phyloP scores from a whole-genome alignment of 179 eudicot species.

The Carnegiea gigantea region DNA sequence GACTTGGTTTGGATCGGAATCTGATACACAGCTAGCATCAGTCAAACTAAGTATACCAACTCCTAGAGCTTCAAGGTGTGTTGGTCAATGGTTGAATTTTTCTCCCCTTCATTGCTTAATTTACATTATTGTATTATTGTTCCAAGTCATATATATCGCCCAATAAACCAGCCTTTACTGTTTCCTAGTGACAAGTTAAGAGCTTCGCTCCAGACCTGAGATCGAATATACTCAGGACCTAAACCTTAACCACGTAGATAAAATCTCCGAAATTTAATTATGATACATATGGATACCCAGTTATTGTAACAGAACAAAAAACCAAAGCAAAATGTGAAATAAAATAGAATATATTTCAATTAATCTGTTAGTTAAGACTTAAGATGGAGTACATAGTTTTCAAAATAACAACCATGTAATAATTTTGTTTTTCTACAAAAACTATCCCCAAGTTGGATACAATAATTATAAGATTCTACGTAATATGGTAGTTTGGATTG shows the following conservation, averaged over 20 bases:
- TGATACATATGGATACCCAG: neutral
- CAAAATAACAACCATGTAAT: neutral
- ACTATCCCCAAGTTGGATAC: constrained; percentile 3
- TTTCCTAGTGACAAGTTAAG: neutral
- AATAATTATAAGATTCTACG: neutral
- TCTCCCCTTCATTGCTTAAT: neutral
- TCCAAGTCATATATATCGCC: neutral
- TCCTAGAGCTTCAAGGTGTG: neutral
- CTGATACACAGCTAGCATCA: neutral
- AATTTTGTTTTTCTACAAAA: neutral
- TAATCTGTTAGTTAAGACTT: neutral
- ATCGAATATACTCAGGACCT: too few species aligned
- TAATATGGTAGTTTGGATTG: neutral
- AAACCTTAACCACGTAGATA: too few species aligned
- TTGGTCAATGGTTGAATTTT: neutral
- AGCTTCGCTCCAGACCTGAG: too few species aligned
- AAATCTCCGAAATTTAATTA: too few species aligned
- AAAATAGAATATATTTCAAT: too few species aligned
- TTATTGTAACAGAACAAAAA: too few species aligned
- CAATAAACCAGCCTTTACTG: neutral
- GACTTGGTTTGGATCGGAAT: neutral
- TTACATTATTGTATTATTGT: neutral
- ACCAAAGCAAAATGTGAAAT: neutral
- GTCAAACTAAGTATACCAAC: constrained; percentile 2
- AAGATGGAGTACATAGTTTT: neutral